Percentiles rank a stretch among this genome's conserved stretches.
phyloP scores from a whole-genome alignment of 495 filamentous ascomycete species.

The Podospora fimiseda region DNA sequence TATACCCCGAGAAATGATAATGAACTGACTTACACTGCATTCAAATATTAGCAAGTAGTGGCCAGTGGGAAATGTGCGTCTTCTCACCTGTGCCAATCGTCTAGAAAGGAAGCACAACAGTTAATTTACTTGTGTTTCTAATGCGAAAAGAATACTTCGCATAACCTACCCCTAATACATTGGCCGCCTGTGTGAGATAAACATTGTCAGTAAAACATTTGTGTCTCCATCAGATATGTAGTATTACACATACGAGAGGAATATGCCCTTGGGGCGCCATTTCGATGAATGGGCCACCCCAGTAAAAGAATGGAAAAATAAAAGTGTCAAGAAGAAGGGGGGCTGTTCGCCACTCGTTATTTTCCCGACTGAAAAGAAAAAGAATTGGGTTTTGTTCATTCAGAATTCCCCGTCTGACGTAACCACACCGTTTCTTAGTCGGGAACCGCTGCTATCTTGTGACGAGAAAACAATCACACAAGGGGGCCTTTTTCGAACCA shows the following conservation, averaged over 20 bases:
- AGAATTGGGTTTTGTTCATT: too few species aligned
- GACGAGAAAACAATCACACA: too few species aligned
- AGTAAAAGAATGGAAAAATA: not conserved
- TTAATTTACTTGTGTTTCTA: slow-evolving; percentile 1
- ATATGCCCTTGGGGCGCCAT: slow-evolving; percentile 43
- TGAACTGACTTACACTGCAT: slow-evolving; percentile 13
- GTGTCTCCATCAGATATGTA: not conserved
- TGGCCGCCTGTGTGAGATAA: too few species aligned
- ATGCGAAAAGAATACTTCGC: not conserved
- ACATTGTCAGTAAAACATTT: too few species aligned
- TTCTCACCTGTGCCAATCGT: slow-evolving; percentile 40
- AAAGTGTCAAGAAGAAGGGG: too few species aligned
- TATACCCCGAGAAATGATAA: too few species aligned
- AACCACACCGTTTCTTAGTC: too few species aligned
- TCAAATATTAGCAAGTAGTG: not conserved
- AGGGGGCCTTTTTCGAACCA: too few species aligned
- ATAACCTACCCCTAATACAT: slow-evolving; percentile 42
- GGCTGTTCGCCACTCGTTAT: too few species aligned
- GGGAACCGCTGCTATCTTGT: too few species aligned
- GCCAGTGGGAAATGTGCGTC: not conserved
- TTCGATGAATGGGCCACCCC: too few species aligned
- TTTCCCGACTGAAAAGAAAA: not conserved
- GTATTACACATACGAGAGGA: slow-evolving; percentile 27
- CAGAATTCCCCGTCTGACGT: too few species aligned
- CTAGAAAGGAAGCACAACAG: slow-evolving; percentile 14